phyloP scores from a whole-genome alignment of 139 green algal genomes.

The Chlamydomonas sphaeroides region DNA sequence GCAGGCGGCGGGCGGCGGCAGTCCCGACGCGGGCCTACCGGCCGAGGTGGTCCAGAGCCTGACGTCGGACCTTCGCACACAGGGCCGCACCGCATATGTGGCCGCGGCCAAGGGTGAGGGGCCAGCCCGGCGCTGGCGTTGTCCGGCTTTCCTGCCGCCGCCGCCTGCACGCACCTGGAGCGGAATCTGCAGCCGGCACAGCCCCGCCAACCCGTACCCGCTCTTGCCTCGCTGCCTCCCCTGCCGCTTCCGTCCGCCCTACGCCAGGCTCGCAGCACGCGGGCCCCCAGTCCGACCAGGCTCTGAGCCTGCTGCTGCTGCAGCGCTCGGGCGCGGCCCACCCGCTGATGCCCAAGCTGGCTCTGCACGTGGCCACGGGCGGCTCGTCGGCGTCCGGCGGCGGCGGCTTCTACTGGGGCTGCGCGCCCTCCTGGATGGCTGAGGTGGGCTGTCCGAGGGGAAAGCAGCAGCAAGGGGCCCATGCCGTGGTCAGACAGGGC shows the following conservation, averaged over 20 bases:
- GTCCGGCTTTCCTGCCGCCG: too few species aligned
- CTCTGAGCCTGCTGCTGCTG: slow-evolving; percentile 29
- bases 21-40: not conserved
- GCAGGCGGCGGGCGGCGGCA: not conserved
- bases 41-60: not conserved
- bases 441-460: not conserved
- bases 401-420: too few species aligned
- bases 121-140: too few species aligned
- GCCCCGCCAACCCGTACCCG: too few species aligned
- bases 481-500: slow-evolving; percentile 55
- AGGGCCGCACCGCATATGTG: slow-evolving; percentile 65
- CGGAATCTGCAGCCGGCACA: too few species aligned
- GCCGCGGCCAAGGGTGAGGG: slow-evolving; percentile 24
- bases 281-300: not conserved
- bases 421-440: too few species aligned
- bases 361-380: slow-evolving; percentile 10
- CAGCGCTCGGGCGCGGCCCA: not conserved
- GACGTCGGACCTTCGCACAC: slow-evolving; percentile 41
- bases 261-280: not conserved
- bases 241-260: too few species aligned
- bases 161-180: too few species aligned
- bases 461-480: slow-evolving; percentile 36
- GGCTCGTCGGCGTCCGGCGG: too few species aligned
- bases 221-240: too few species aligned
- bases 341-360: slow-evolving; percentile 28